Percentiles rank a stretch among this genome's conserved stretches.
Evolutionary conservation across 257 asterid species (phyloP).

Genomic region (Pogostemon cablin): DNA sequence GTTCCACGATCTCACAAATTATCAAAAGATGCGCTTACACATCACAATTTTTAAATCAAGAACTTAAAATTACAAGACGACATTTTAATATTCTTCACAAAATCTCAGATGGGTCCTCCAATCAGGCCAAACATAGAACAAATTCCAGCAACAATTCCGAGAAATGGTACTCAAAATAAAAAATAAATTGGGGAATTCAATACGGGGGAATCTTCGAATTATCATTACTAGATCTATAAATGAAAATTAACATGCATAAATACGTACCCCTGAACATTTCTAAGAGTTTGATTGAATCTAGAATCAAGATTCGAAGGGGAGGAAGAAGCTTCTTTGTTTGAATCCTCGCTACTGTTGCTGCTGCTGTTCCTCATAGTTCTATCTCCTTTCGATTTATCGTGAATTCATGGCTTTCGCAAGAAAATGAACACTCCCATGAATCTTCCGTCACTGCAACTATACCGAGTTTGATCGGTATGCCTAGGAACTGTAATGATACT

Average conservation of each 20-base stretch:
- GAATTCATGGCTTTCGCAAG: slow-evolving; percentile 25
- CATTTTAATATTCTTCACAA: slow-evolving; percentile 6
- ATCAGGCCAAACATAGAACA: slow-evolving; percentile 25
- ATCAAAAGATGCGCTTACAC: not conserved
- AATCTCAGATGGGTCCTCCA: slow-evolving; percentile 29
- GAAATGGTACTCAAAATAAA: slow-evolving; percentile 15
- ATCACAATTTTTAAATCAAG: slow-evolving; percentile 15
- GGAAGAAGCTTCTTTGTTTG: slow-evolving; percentile 50
- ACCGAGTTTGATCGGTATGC: slow-evolving; percentile 17
- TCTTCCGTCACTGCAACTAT: slow-evolving; percentile 9
- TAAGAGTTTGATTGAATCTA: slow-evolving; percentile 90
- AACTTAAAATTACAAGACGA: slow-evolving; percentile 20
- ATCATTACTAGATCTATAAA: slow-evolving; percentile 43
- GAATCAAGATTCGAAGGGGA: slow-evolving; percentile 71
- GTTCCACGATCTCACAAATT: slow-evolving; percentile 13
- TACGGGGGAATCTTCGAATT: slow-evolving; percentile 5
- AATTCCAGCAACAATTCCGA: not conserved
- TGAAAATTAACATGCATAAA: slow-evolving; percentile 24
- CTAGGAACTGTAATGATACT: not conserved
- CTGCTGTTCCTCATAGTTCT: slow-evolving; percentile 45
- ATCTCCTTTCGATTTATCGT: slow-evolving; percentile 24
- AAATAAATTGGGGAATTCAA: slow-evolving; percentile 19
- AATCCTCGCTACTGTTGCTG: slow-evolving; percentile 51
- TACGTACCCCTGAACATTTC: slow-evolving; percentile 91
- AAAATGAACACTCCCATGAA: slow-evolving; percentile 4